phyloP scores from a whole-genome alignment of 306 rosid genomes.

The Dryas alaskensis region DNA sequence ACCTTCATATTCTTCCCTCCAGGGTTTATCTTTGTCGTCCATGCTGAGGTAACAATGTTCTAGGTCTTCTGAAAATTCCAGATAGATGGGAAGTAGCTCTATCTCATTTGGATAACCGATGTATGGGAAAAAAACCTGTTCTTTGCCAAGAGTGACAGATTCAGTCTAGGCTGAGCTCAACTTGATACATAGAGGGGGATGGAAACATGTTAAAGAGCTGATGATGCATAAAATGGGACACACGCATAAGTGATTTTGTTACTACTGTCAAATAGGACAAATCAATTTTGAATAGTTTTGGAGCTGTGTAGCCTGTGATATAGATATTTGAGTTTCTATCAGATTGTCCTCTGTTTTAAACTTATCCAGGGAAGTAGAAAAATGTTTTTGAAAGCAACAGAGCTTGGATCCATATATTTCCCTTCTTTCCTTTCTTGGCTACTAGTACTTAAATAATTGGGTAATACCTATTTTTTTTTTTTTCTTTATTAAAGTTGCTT shows the following conservation, averaged over 20 bases:
- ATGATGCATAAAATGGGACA: not conserved
- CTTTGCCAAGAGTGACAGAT: constrained; percentile 3
- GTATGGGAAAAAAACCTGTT: not conserved
- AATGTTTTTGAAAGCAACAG: not conserved
- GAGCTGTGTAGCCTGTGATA: not conserved
- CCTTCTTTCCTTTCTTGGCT: not conserved
- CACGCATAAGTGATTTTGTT: not conserved
- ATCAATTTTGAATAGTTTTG: not conserved
- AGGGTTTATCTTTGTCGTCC: constrained; percentile 64
- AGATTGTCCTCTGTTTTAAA: not conserved
- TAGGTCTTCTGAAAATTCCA: not conserved
- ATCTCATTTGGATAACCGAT: not conserved
- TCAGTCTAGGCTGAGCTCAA: not conserved
- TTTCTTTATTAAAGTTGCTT: not conserved
- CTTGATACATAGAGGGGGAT: not conserved
- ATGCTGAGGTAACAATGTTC: constrained; percentile 34
- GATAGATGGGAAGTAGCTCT: not conserved
- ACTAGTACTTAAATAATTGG: not conserved
- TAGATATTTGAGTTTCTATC: not conserved
- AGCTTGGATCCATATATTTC: not conserved
- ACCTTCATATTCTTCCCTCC: constrained; percentile 58
- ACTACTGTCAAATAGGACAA: not conserved
- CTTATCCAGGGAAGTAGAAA: not conserved
- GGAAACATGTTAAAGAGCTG: not conserved
- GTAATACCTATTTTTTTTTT: not conserved